Base-by-base conservation (phyloP, 805 yeast species). In the Yarrowia bubula region DNA sequence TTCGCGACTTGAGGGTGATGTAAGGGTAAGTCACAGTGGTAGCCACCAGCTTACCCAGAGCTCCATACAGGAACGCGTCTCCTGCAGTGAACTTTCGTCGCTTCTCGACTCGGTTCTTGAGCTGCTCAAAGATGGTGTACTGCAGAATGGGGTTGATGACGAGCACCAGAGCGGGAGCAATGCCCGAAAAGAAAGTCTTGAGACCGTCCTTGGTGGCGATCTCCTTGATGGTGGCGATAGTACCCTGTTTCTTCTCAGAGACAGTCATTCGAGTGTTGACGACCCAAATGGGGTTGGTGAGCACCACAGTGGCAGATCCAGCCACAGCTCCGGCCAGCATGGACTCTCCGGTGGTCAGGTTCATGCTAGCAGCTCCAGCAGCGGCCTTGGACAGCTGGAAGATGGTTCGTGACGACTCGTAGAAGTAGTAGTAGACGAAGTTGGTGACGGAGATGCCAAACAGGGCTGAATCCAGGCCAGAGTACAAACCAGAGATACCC, bases 281-380 rank as follows among this genome's bases (percentile, higher is more conserved):
- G 48, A 92, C 96, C 98, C 98, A 92, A 70, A 90, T 85, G 28
- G 98, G 98, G 75, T 92, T 92, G 11, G 96, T 86, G 10, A 86
- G 81, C 18, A 89, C 78, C 58, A 92, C 89, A 3, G 97, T 91
- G 42, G 91, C 83, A 9, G 92, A 83, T 0, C 98, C 97, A 1
- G 97, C 96, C 71, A 90, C 80, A 0, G 95, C 87, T 32, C 98
- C 96, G 1, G 92, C 86, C 6, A 81, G 67, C 70, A 91, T 87
- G 64, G 90, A 83, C 75, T 90, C 92, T 4, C 80, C 63, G 1
- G 96, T 85, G 32, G 84, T 77, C 70, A 78, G 65, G 57, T 43
- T 35, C 86, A 74, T 1, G 84, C 85, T 51, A n/a, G 51, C 51
- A 48, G 51, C 57, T 6, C 67, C 67, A 37, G 61, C 62, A 32